Evolutionary conservation across 2,329 filamentous ascomycete species (phyloP).

Genomic region (Zalaria obscura): DNA sequence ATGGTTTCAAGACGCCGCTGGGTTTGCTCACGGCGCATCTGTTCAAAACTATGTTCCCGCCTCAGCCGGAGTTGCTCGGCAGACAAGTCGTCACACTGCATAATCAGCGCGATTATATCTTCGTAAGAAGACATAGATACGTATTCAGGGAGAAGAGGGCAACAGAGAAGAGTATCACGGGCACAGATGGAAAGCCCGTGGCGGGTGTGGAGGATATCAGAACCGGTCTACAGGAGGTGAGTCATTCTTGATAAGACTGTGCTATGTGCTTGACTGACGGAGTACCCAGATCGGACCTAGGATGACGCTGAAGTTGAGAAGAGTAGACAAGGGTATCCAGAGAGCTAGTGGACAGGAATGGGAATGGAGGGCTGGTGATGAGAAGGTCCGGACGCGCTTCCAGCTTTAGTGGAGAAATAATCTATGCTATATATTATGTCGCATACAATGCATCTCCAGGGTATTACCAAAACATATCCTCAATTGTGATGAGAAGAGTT

Average conservation of each 20-base stretch:
- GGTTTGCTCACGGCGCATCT: slow-evolving; percentile 77
- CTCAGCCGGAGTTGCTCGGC: slow-evolving; percentile 68
- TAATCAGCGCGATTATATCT: slow-evolving; percentile 94
- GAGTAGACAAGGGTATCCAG: slow-evolving; percentile 82
- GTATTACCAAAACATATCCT: too few relatives aligned
- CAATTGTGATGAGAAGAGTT: too few relatives aligned
- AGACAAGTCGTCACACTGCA: slow-evolving; percentile 85
- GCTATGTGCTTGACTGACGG: too few relatives aligned
- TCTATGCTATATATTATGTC: too few relatives aligned
- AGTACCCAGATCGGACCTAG: slow-evolving; percentile 49
- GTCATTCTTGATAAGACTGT: too few relatives aligned
- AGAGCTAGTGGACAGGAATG: slow-evolving; percentile 68
- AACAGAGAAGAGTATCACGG: slow-evolving; percentile 76
- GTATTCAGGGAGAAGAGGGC: slow-evolving; percentile 79
- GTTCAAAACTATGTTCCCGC: slow-evolving; percentile 68
- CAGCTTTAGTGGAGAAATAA: slow-evolving; percentile 46
- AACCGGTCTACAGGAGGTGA: slow-evolving; percentile 66
- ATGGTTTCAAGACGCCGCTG: slow-evolving; percentile 88
- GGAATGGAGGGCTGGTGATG: slow-evolving; percentile 94
- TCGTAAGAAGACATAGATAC: slow-evolving; percentile 80
- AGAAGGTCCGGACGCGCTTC: slow-evolving; percentile 87
- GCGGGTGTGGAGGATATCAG: slow-evolving; percentile 75
- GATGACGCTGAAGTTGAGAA: slow-evolving; percentile 73
- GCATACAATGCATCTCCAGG: too few relatives aligned
- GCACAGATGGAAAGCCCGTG: slow-evolving; percentile 67